Conservation (phyloP, 371 early-diverging fungal species). For the Basidiobolus meristosporus region DNA sequence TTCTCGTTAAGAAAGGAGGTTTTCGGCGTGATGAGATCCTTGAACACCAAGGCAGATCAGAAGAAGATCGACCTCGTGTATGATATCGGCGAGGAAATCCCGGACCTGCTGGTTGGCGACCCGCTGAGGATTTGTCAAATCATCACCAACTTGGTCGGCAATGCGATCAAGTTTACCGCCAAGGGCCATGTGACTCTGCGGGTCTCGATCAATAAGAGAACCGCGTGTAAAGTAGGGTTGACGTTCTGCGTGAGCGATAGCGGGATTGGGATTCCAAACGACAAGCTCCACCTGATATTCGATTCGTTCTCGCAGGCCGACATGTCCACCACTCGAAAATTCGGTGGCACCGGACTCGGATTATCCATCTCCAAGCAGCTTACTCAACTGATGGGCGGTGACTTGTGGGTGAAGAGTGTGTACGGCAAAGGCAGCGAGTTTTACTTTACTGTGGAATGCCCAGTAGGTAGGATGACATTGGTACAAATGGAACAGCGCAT, state of each 20-base stretch:
- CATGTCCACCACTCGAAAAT: constrained; percentile 43
- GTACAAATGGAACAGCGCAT: constrained; percentile 20
- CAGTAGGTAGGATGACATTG: constrained; percentile 11
- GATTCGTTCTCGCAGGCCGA: constrained; percentile 33
- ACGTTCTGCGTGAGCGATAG: constrained; percentile 58
- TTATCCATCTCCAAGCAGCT: constrained; percentile 58
- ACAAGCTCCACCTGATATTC: constrained; percentile 52
- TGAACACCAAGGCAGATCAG: constrained; percentile 42
- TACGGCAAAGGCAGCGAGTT: constrained; percentile 51
- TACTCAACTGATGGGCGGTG: constrained; percentile 58
- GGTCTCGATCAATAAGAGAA: constrained; percentile 4
- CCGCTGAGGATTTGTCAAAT: constrained; percentile 55
- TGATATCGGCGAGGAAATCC: constrained; percentile 21
- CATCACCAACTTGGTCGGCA: constrained; percentile 65
- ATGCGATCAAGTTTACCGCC: constrained; percentile 74
- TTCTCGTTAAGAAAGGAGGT: constrained; percentile 46
- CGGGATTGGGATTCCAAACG: constrained; percentile 71
- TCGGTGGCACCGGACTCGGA: constrained; percentile 73
- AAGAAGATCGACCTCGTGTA: constrained; percentile 28
- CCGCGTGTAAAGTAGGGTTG: constrained; percentile 15
- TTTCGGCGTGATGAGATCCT: constrained; percentile 39
- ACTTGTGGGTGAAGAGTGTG: constrained; percentile 48
- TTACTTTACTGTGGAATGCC: constrained; percentile 39
- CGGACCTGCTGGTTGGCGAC: constrained; percentile 55
- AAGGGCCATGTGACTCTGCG: constrained; percentile 37